Conservation (phyloP, 768 basidiomycete genomes). For the Naganishia onofrii region DNA sequence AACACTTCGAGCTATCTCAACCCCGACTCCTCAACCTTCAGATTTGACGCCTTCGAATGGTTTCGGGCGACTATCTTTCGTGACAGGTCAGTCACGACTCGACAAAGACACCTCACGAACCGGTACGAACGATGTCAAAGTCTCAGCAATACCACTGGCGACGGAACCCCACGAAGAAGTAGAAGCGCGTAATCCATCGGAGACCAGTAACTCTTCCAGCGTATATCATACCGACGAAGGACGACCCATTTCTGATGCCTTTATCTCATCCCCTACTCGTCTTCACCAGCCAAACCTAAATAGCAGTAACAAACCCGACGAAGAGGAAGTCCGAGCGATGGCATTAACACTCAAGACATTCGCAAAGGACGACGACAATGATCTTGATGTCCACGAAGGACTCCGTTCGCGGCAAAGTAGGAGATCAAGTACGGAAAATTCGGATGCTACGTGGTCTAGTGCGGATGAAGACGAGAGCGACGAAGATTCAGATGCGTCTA, state of each 20-base stretch:
- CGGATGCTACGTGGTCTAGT: slow-evolving; percentile 12
- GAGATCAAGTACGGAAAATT: not conserved
- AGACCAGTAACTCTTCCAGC: not conserved
- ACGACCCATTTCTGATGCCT: not conserved
- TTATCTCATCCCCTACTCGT: not conserved
- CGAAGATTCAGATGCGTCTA: slow-evolving; percentile 10
- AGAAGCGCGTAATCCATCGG: not conserved
- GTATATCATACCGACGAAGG: not conserved
- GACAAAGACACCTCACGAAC: not conserved
- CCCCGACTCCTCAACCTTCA: not conserved
- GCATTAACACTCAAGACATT: slow-evolving; percentile 1
- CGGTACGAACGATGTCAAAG: not conserved
- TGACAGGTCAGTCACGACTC: too few relatives aligned
- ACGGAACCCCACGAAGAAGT: not conserved
- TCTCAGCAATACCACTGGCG: not conserved
- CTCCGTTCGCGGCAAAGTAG: not conserved
- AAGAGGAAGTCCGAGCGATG: not conserved
- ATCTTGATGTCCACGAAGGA: not conserved
- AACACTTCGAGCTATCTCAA: not conserved
- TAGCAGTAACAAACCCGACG: not conserved
- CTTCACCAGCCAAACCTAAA: not conserved
- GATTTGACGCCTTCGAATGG: not conserved
- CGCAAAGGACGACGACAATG: not conserved
- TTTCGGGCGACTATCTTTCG: too few relatives aligned
- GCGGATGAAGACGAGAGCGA: slow-evolving; percentile 5